A percentile compares a stretch with the other conserved stretches of the same genome.
phyloP scores from a whole-genome alignment of 2,329 filamentous ascomycete genomes.

The Septoria linicola region DNA sequence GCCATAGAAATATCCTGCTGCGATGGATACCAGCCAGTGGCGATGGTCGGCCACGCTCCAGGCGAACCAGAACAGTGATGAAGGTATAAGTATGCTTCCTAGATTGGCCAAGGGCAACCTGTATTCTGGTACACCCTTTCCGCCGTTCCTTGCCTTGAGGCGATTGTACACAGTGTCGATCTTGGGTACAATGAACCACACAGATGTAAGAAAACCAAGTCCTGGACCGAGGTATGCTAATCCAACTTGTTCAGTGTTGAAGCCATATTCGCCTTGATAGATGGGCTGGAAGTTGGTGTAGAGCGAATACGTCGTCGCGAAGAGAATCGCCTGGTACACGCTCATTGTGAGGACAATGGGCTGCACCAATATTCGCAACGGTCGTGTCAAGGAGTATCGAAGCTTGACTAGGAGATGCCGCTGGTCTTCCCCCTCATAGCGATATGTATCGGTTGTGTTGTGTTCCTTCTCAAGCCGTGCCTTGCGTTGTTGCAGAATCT shows the following conservation, averaged over 20 bases:
- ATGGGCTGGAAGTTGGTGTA: slow-evolving; percentile 52
- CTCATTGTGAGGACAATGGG: slow-evolving; percentile 50
- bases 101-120: slow-evolving; percentile 49
- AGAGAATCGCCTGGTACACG: slow-evolving; percentile 48
- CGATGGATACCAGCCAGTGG: slow-evolving; percentile 45
- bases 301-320: slow-evolving; percentile 50
- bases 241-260: slow-evolving; percentile 49
- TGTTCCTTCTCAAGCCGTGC: slow-evolving; percentile 38
- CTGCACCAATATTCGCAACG: slow-evolving; percentile 46
- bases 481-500: slow-evolving; percentile 42
- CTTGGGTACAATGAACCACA: slow-evolving; percentile 48
- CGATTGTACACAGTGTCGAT: slow-evolving; percentile 51
- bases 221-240: slow-evolving; percentile 49
- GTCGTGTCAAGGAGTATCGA: slow-evolving; percentile 41
- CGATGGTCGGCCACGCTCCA: slow-evolving; percentile 46
- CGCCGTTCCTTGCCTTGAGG: slow-evolving; percentile 43
- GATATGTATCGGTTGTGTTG: slow-evolving; percentile 42
- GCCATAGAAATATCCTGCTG: slow-evolving; percentile 49
- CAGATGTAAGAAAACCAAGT: slow-evolving; percentile 45
- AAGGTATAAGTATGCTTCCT: slow-evolving; percentile 45
- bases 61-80: slow-evolving; percentile 46
- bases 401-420: slow-evolving; percentile 42
- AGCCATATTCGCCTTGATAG: slow-evolving; percentile 45
- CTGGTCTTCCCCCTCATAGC: slow-evolving; percentile 45
- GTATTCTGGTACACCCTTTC: slow-evolving; percentile 45